Conservation (phyloP, 2,329 filamentous ascomycete genomes). For the Penicillium olsonii region DNA sequence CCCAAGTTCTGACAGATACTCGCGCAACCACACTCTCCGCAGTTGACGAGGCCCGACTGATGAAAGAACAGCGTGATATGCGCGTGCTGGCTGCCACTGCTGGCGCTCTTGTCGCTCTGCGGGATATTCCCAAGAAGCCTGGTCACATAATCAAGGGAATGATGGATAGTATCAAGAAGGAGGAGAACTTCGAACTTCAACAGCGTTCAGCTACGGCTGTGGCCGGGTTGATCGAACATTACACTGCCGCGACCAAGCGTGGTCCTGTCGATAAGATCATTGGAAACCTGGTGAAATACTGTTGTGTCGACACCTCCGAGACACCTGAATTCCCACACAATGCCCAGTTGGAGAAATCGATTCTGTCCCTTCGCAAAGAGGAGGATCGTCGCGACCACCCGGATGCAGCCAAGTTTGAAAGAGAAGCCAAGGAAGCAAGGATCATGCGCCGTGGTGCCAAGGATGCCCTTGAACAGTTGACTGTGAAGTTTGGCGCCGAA, state of each 20-base stretch:
- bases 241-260: slow-evolving; percentile 75
- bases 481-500: slow-evolving; percentile 72
- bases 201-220: slow-evolving; percentile 82
- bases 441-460: slow-evolving; percentile 92
- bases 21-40: slow-evolving; percentile 68
- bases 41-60: slow-evolving; percentile 74
- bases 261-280: slow-evolving; percentile 95
- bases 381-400: slow-evolving; percentile 92
- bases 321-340: slow-evolving; percentile 93
- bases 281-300: slow-evolving; percentile 93
- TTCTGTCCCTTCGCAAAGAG: slow-evolving; percentile 93
- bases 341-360: slow-evolving; percentile 72
- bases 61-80: slow-evolving; percentile 80
- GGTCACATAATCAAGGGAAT: slow-evolving; percentile 90
- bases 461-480: slow-evolving; percentile 86
- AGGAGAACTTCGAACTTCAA: slow-evolving; percentile 88
- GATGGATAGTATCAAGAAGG: slow-evolving; percentile 97
- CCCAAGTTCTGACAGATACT: slow-evolving; percentile 76
- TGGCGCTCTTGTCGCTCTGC: slow-evolving; percentile 84
- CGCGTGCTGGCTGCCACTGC: slow-evolving; percentile 85
- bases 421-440: slow-evolving; percentile 82
- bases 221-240: slow-evolving; percentile 79
- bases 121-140: slow-evolving; percentile 87
- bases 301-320: slow-evolving; percentile 95
- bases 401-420: slow-evolving; percentile 86